Evolutionary conservation across 2,329 filamentous ascomycete genomes (phyloP).

Genomic region (Penicillium sp.): DNA sequence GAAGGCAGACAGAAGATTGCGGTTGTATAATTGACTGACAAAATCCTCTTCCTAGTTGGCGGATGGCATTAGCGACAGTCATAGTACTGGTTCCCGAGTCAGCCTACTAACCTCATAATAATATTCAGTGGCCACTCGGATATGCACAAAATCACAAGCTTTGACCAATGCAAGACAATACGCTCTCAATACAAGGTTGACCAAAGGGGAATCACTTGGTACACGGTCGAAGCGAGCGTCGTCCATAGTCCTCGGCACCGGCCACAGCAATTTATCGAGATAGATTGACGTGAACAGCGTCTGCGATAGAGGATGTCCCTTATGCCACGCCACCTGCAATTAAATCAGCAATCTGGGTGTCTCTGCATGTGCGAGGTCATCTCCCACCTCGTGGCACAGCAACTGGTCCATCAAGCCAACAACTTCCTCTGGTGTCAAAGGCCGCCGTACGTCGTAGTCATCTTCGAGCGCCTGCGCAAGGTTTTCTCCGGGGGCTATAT

Average conservation of each 20-base stretch:
- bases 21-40: slow-evolving; percentile 84
- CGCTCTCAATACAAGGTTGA: slow-evolving; percentile 67
- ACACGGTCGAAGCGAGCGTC: slow-evolving; percentile 60
- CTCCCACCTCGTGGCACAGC: slow-evolving; percentile 74
- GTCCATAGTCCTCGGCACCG: slow-evolving; percentile 61
- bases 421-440: slow-evolving; percentile 72
- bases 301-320: slow-evolving; percentile 92
- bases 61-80: slow-evolving; percentile 14
- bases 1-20: slow-evolving; percentile 68
- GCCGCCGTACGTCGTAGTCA: slow-evolving; percentile 69
- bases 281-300: slow-evolving; percentile 92
- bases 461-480: slow-evolving; percentile 65
- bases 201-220: slow-evolving; percentile 45
- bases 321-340: slow-evolving; percentile 85
- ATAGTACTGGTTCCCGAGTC: neutral
- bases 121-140: slow-evolving; percentile 74
- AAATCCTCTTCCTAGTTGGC: slow-evolving; percentile 82
- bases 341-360: neutral
- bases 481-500: slow-evolving; percentile 67
- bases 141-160: slow-evolving; percentile 73
- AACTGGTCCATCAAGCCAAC: slow-evolving; percentile 93
- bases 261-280: slow-evolving; percentile 76
- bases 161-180: slow-evolving; percentile 87
- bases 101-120: slow-evolving; percentile 72
- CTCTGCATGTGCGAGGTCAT: neutral